These are phyloP conservation scores for Arabidopsis hybrid DNA, from an alignment of 441 rosid species.

Conservation along the genomic window DNA sequence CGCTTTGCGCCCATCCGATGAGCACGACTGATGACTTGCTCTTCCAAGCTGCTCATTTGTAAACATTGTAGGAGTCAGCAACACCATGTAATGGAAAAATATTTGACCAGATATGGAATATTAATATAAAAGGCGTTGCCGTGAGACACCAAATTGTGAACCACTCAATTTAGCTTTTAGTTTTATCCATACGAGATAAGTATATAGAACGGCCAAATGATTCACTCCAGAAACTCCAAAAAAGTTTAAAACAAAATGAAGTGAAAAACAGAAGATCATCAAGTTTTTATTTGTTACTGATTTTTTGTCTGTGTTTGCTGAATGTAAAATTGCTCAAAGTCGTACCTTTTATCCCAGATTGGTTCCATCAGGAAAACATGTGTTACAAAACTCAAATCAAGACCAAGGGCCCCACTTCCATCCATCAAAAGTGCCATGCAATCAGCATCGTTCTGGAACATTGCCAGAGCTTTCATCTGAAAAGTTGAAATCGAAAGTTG, in stretches of 20 bases:
- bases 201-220: constrained; percentile 11
- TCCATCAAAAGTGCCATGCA: constrained; percentile 98
- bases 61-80: constrained; percentile 28
- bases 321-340: constrained; percentile 6
- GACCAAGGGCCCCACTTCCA: constrained; percentile 97
- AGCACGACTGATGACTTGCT: constrained; percentile 98
- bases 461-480: constrained; percentile 80
- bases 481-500: constrained; percentile 34
- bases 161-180: constrained; percentile 13
- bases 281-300: neutral
- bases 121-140: constrained; percentile 5
- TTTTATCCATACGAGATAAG: neutral
- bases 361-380: constrained; percentile 96
- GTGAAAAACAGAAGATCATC: neutral
- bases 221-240: neutral
- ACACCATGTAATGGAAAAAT: constrained; percentile 1
- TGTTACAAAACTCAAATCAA: constrained; percentile 94
- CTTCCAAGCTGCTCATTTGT: constrained; percentile 80
- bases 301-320: neutral
- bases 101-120: constrained; percentile 7
- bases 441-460: constrained; percentile 68
- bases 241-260: neutral
- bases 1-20: constrained; percentile 98
- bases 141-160: constrained; percentile 11
- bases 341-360: constrained; percentile 97